Base-by-base conservation (phyloP, 2,329 filamentous ascomycete species). In the Scedosporium apiospermum region DNA sequence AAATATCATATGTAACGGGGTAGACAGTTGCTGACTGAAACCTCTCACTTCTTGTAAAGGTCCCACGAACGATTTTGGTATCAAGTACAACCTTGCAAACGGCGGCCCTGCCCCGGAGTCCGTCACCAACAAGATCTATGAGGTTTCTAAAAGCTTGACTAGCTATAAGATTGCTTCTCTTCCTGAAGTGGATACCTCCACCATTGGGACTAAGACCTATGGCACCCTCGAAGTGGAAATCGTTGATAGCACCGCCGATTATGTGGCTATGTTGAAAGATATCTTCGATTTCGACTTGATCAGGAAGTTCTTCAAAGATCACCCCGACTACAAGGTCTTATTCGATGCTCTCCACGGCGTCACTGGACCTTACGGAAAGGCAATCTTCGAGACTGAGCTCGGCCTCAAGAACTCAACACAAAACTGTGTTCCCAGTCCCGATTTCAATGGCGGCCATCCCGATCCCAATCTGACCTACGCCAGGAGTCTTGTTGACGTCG, bases 81-180 rank as follows among this genome's bases (percentile, higher is more conserved):
- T 99, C 87, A 99, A 99, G 82, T 99, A 99, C 85, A 99, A 99
- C 83, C 83, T 99, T 64, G 82, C 91, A 75, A 98, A 99, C 73
- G 95, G 95, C 70, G 95, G 93, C 63, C 95, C 95, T 53, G 95
- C 95, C 63, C 95, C 95, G 64, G 95, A 99, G 77, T 88, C 90
- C 62, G 91, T 99, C 68, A 99, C 95, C 68, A 96, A 99, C 86
- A 96, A 96, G 81, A 98, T 99, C 75, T 98, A 85, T 80, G 91
- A 93, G 70, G 86, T 88, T 65, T 93, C 93, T 69, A 98, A 97
- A 83, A 87, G 83, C 66, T 83, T 99, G 69, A 90, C 86, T 55
- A 91, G 89, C 60, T 99, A 98, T 85, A 96, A 97, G 79, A 88
- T 96, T 68, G 85, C 89, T 70, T 86, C 91, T 69, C 89, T 98